phyloP scores from a whole-genome alignment of 2,329 filamentous ascomycete genomes.

The Graphilbum ipis-grandicollis region DNA sequence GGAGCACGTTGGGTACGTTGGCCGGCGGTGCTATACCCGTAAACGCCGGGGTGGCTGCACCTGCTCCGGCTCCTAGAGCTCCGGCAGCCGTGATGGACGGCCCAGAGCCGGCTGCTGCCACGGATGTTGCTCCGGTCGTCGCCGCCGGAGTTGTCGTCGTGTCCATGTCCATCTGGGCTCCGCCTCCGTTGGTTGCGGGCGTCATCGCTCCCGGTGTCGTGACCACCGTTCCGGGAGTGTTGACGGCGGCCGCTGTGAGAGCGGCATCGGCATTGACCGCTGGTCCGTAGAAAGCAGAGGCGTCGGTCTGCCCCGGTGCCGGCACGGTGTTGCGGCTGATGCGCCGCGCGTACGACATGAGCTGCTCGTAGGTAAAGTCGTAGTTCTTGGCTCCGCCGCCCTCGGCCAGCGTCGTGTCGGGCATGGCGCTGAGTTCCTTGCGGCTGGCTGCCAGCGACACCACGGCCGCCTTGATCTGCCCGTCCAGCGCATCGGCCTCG shows the following conservation, averaged over 20 bases:
- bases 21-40: conserved; percentile 8
- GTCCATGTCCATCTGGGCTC: background rate
- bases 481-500: conserved; percentile 47
- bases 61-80: background rate
- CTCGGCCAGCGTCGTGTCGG: conserved; percentile 36
- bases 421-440: conserved; percentile 50
- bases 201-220: background rate
- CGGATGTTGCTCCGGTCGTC: background rate
- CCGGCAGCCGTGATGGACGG: no score
- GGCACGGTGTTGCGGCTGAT: conserved; percentile 70
- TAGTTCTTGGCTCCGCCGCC: conserved; percentile 19
- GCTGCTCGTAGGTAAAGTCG: conserved; percentile 50
- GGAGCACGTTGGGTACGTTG: conserved; percentile 22
- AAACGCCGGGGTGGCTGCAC: conserved; percentile 14
- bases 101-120: conserved; percentile 4
- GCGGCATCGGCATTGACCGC: background rate
- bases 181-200: background rate
- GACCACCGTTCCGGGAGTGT: background rate
- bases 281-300: conserved; percentile 13
- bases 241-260: background rate
- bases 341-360: conserved; percentile 60
- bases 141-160: conserved; percentile 3
- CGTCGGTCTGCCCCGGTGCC: conserved; percentile 33
- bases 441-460: conserved; percentile 54
- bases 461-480: conserved; percentile 55